Evolutionary conservation across 108 stramenopile genomes (phyloP), one percentile per base, ranked within the genome.

Genomic region (Chaetoceros muelleri): DNA sequence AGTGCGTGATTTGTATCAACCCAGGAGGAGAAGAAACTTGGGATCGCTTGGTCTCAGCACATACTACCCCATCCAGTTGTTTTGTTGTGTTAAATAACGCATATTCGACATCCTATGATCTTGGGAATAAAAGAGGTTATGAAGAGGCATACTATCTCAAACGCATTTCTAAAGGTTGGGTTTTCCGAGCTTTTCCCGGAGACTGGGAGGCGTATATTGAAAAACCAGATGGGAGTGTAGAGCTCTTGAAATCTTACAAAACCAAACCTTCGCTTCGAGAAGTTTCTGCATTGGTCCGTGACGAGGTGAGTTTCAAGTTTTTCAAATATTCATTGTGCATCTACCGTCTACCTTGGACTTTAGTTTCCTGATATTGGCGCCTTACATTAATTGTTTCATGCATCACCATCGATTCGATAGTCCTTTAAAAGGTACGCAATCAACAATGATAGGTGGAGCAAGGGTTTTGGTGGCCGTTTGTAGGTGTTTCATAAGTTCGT

Each of bases 131-230:
- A 53, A 71, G 67, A 28, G 78, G 79, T 7, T 85, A 76, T 47
- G 84, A 93, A 57, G 91, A 90, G 52, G 80, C 76, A 8, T 75
- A 72, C 29, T 93, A 87, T 55, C 49, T 90, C 24, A 94, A 94
- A 66, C 49, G 93, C 48, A 84, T 94, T 27, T 75, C 74, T 25
- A 90, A 89, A 62, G 93, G 93, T 30, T 94, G 84, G 71, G 73
- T 93, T 2, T 94, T 78, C 58, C 73, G 89, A 20, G 30, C 68
- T 1, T 87, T 72, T 56, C 93, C 93, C n/a, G 86, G 86, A 1
- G 74, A 78, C 16, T 94, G 93, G 93, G 64, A 85, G 67, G 89
- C 93, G 10, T 79, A 81, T 44, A 30, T 94, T 19, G 93, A 94
- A 61, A 85, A 78, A 58, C 93, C 93, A 1, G 89, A 88, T 56